These are phyloP conservation scores for Fusarium dimerum DNA, from an alignment of 2,329 filamentous ascomycete species.

Conservation along the genomic window DNA sequence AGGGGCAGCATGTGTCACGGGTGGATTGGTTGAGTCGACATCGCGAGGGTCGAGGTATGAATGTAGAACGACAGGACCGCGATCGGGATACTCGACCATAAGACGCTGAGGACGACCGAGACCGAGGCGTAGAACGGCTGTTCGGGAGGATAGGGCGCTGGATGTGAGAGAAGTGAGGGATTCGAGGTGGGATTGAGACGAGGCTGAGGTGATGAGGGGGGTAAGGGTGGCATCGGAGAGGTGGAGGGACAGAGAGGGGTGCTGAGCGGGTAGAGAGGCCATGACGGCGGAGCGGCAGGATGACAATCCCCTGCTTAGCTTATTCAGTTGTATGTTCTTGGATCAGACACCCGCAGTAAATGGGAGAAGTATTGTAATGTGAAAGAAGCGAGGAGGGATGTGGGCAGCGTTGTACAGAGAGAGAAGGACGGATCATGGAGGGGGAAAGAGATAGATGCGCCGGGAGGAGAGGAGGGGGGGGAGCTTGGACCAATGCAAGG, in stretches of 20 bases:
- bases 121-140: constrained; percentile 53
- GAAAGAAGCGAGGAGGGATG: background rate
- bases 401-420: background rate
- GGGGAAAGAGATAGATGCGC: background rate
- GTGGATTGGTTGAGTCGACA: constrained; percentile 12
- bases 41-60: constrained; percentile 48
- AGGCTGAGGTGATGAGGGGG: constrained; percentile 57
- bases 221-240: constrained; percentile 58
- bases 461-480: background rate
- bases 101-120: constrained; percentile 57
- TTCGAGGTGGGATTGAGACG: constrained; percentile 44
- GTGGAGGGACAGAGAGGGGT: constrained; percentile 55
- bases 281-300: constrained; percentile 27
- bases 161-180: constrained; percentile 55
- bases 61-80: constrained; percentile 44
- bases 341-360: background rate
- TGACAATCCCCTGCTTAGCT: background rate
- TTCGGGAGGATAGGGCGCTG: constrained; percentile 54
- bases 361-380: background rate
- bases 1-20: constrained; percentile 9
- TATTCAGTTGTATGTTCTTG: background rate
- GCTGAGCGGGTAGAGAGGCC: constrained; percentile 46
- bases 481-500: constrained; percentile 3
- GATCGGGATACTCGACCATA: constrained; percentile 56
- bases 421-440: background rate